Base-by-base conservation (phyloP, 2,329 filamentous ascomycete species). In the Tolypocladium tundrense region DNA sequence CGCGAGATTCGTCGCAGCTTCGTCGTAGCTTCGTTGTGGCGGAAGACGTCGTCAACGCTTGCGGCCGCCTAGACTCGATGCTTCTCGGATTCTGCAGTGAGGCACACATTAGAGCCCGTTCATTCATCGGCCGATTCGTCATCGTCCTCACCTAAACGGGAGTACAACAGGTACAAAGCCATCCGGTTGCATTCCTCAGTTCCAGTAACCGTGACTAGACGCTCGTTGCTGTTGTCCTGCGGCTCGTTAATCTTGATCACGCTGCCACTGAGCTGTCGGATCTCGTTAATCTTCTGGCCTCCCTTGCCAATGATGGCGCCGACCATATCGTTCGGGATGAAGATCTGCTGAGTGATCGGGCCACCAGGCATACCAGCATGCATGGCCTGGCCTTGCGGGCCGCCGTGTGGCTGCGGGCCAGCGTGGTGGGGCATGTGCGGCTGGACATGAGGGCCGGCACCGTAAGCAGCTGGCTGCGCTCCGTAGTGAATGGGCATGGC, bases 181-280 rank as follows among this genome's bases (percentile, higher is more conserved):
- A 99, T 97, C 69, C 96, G 90, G 77, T 99, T 99, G 79, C 91
- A 97, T 75, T 99, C 94, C 67, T 95, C 91, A 7, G 94, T 97
- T 63, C 94, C 94, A 2, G 94, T 97, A 66, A 99, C 96, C 19
- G 94, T 99, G 59, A 99, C 94, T 60, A 99, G 79, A 62, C 94
- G 88, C 79, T 99, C 94, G 69, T 97, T 99, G 81, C 91, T 97
- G 76, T 96, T 97, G 74, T 97, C 94, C 73, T 97, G 94, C 1
- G 94, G 94, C 73, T 99, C 94, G 72, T 99, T 97, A 80, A 99
- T 99, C 80, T 99, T 99, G 74, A 99, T 97, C 53, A 99, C 92
- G 76, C 93, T 97, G 65, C 93, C 94, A 72, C 90, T 95, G 67
- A 99, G 86, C 73, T 97, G 91, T 65, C 94, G 87, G 64, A 99